phyloP scores from a whole-genome alignment of 805 yeast species.

The Metschnikowia anglica region DNA sequence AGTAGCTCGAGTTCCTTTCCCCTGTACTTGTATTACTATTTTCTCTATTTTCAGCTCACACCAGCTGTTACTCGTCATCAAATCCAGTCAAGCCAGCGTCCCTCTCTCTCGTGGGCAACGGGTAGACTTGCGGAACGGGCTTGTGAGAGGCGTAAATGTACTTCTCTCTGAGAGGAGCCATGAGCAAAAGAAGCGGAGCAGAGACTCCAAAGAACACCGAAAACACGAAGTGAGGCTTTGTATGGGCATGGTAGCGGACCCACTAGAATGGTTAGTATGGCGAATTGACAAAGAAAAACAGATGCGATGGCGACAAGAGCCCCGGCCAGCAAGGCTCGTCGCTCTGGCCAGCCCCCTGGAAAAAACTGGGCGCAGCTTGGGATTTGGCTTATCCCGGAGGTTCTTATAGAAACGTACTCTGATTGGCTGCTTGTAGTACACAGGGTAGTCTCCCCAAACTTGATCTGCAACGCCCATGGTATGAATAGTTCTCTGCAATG shows the following conservation, averaged over 20 bases:
- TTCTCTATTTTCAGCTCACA: neutral
- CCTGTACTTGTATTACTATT: neutral
- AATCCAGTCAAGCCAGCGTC: slow-evolving; percentile 50
- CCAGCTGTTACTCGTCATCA: slow-evolving; percentile 41
- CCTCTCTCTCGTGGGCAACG: slow-evolving; percentile 56
- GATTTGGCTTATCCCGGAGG: too few species aligned
- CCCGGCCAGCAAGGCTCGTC: too few species aligned
- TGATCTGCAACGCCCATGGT: slow-evolving; percentile 32
- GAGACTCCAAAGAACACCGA: slow-evolving; percentile 61
- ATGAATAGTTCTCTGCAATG: neutral
- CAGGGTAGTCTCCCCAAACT: slow-evolving; percentile 52
- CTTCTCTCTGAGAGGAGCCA: slow-evolving; percentile 69
- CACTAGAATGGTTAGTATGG: slow-evolving; percentile 43
- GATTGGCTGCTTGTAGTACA: slow-evolving; percentile 59
- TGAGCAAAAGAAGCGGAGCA: slow-evolving; percentile 63
- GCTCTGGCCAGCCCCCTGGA: too few species aligned
- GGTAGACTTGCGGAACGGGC: slow-evolving; percentile 62
- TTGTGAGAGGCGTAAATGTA: slow-evolving; percentile 63
- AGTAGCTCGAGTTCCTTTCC: too few species aligned
- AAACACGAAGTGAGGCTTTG: slow-evolving; percentile 71
- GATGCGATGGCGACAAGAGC: neutral
- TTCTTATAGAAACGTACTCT: slow-evolving; percentile 47
- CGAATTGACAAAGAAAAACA: neutral
- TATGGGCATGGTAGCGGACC: slow-evolving; percentile 73
- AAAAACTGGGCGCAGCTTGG: too few species aligned